These are phyloP conservation scores for Lasiodiplodia hormozganensis DNA, from an alignment of 2,329 filamentous ascomycete species.

Conservation along the genomic window DNA sequence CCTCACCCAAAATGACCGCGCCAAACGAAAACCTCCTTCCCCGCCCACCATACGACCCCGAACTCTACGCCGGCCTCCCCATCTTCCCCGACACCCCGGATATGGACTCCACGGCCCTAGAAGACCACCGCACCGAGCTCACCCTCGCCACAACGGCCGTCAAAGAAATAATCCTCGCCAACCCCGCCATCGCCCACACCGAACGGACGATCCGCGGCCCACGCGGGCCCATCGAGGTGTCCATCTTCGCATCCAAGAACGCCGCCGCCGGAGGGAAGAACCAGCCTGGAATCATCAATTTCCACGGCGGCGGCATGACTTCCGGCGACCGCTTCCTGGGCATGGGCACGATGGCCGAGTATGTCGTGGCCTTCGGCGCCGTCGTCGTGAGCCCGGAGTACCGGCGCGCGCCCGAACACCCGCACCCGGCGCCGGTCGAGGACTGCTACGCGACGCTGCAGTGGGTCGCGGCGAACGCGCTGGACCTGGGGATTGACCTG, in stretches of 20 bases:
- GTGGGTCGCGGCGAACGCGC: conserved; percentile 49
- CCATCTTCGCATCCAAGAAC: not conserved
- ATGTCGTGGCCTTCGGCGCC: conserved; percentile 40
- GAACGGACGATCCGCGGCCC: not conserved
- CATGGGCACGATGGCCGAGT: conserved; percentile 37
- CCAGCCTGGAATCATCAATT: no score
- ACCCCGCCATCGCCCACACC: not conserved
- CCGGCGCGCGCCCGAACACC: conserved; percentile 53
- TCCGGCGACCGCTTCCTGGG: conserved; percentile 38
- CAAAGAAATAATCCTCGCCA: conserved; percentile 4
- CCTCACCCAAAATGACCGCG: not conserved
- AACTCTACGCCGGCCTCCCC: not conserved
- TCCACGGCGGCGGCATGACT: conserved; percentile 54
- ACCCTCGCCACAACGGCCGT: not conserved
- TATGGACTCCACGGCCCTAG: no score
- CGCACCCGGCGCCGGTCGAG: conserved; percentile 45
- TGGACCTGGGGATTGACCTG: conserved; percentile 51
- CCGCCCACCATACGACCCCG: not conserved
- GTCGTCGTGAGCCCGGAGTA: conserved; percentile 51
- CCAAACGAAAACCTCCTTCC: not conserved
- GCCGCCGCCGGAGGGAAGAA: no score
- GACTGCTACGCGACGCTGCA: conserved; percentile 51
- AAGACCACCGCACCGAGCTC: not conserved
- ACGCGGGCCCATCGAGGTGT: not conserved
- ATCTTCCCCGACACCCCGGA: not conserved